A percentile compares a stretch with the other conserved stretches of the same genome.
phyloP scores from a whole-genome alignment of 805 yeast genomes.

The Nakazawaea wickerhamii region DNA sequence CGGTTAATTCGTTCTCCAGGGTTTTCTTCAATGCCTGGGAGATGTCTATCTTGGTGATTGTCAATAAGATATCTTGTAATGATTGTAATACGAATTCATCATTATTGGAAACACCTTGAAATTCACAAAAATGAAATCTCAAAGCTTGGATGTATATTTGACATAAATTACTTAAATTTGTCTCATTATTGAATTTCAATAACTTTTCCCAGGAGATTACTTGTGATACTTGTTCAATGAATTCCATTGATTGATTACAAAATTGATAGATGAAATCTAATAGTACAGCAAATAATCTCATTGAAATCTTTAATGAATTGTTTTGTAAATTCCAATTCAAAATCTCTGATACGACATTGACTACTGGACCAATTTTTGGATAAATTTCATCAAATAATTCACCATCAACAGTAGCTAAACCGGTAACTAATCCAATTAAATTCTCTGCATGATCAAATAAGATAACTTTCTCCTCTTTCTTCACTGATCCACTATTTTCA shows the following conservation, averaged over 20 bases:
- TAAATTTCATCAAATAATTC: constrained; percentile 36
- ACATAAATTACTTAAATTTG: constrained; percentile 23
- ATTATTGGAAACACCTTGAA: constrained; percentile 19
- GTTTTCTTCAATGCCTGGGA: constrained; percentile 23
- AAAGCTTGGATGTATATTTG: constrained; percentile 36
- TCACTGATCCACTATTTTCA: constrained; percentile 16
- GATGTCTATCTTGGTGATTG: constrained; percentile 28
- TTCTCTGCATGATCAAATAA: constrained; percentile 70
- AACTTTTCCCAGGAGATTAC: neutral
- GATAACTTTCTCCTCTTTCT: constrained; percentile 39
- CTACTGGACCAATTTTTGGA: constrained; percentile 18
- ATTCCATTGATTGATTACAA: constrained; percentile 52
- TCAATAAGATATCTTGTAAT: constrained; percentile 19
- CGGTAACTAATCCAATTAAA: constrained; percentile 60
- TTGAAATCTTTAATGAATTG: constrained; percentile 27
- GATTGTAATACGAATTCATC: constrained; percentile 17
- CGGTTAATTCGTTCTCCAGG: constrained; percentile 29
- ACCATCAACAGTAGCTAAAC: constrained; percentile 58
- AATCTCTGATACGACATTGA: constrained; percentile 32
- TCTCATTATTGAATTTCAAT: constrained; percentile 7
- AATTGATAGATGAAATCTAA: constrained; percentile 57
- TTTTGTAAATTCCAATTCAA: constrained; percentile 29
- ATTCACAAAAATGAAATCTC: constrained; percentile 36
- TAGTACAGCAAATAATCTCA: constrained; percentile 43
- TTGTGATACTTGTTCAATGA: constrained; percentile 26